Percentiles rank a stretch among this genome's conserved stretches.
Evolutionary conservation across 73 alveolate species (phyloP).

Genomic region (Durusdinium trenchii): DNA sequence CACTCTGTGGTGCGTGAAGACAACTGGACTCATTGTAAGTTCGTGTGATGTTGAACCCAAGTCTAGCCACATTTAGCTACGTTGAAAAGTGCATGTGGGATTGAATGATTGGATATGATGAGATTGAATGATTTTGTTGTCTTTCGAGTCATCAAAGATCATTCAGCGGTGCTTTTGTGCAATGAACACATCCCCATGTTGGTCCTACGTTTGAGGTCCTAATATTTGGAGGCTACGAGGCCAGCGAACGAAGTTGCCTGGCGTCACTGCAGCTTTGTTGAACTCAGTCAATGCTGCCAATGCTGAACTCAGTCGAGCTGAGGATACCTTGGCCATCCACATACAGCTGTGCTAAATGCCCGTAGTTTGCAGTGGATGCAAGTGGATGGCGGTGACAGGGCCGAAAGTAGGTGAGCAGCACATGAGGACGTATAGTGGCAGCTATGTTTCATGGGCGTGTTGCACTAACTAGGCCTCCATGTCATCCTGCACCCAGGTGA

Average conservation of each 20-base stretch:
- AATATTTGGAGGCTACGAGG: constrained; percentile 54
- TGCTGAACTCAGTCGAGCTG: neutral
- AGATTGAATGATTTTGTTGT: neutral
- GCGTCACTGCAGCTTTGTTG: neutral
- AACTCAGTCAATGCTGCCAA: neutral
- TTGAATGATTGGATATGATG: neutral
- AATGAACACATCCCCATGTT: neutral
- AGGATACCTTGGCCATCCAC: constrained; percentile 38
- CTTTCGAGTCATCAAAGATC: no score
- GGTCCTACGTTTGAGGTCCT: neutral
- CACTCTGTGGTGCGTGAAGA: no score
- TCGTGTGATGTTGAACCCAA: neutral
- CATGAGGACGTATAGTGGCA: neutral
- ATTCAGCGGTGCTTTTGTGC: no score
- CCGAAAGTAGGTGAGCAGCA: neutral
- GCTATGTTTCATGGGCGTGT: neutral
- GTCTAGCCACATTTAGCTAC: neutral
- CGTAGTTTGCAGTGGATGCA: constrained; percentile 60
- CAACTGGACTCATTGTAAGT: no score
- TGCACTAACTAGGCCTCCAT: neutral
- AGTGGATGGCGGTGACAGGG: neutral
- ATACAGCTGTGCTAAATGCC: constrained; percentile 34
- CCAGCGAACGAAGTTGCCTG: neutral
- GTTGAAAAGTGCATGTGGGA: neutral
- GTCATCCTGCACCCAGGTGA: no score